Evolutionary conservation across 2,329 filamentous ascomycete species (phyloP), one percentile per base, ranked within the genome.

Genomic region (Simplicillium sp.): DNA sequence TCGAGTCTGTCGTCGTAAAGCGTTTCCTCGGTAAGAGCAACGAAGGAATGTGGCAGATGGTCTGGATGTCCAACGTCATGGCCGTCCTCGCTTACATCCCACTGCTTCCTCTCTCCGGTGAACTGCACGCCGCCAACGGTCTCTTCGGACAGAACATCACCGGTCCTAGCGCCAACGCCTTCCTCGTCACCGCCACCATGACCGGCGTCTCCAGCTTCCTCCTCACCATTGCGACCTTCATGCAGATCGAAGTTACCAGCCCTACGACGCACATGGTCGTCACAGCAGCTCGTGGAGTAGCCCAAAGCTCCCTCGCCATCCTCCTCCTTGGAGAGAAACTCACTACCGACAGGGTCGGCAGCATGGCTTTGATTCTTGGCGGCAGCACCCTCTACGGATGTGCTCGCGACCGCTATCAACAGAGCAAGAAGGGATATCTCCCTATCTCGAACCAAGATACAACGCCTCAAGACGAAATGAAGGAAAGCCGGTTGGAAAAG

Each of bases 31-130:
- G 50, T 16, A 53, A 53, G 49, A 49, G 48, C 37, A 45, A 46
- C 38, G 50, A 53, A 42, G 50, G 50, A 28, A 53, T 53, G 49
- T 53, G 50, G 50, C 50, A 53, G 48, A 53, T 53, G 50, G 50
- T 53, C 20, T 53, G 50, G 50, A 53, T 53, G 50, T 53, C 50
- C 17, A 53, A 53, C 48, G 48, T 44, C 33, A 51, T 53, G 50
- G 50, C 50, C 11, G 29, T 50, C 11, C 44, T 51, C 33, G 53
- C 53, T 42, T 53, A 53, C 13, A 43, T 51, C 13, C 50, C 50
- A 16, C 50, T 53, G 18, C 45, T 53, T 13, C 50, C 50, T 29
- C 49, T 53, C 13, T 53, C 50, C 2, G 50, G 50, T 14, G 50
- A 53, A 35, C 45, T 53, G 29, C 36, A 18, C 34, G 47, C 50